Evolutionary conservation across 768 basidiomycete species (phyloP).

Genomic region (Tricholoma hemisulphureum): DNA sequence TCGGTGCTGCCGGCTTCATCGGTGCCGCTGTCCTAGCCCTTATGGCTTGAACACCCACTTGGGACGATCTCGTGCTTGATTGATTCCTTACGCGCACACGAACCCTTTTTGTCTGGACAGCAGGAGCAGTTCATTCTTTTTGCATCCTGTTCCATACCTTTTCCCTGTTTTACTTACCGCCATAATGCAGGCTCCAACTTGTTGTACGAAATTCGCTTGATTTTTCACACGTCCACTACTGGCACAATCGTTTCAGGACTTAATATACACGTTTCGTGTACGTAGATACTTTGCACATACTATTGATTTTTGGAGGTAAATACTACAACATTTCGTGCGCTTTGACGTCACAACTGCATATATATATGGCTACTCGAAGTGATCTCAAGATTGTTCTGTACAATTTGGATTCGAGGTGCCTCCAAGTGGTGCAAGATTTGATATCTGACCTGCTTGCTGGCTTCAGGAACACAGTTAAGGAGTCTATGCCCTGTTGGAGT

Average conservation of each 20-base stretch:
- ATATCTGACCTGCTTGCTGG: too few relatives aligned
- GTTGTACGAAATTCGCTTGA: neutral
- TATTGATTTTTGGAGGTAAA: neutral
- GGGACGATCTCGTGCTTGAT: constrained; percentile 1
- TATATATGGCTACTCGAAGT: too few relatives aligned
- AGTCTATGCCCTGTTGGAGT: too few relatives aligned
- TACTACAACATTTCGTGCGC: too few relatives aligned
- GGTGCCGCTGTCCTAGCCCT: constrained; percentile 46
- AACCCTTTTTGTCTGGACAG: constrained; percentile 52
- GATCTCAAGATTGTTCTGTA: too few relatives aligned
- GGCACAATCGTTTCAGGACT: neutral
- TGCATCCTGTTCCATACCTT: neutral
- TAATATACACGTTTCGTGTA: neutral
- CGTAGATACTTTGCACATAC: neutral
- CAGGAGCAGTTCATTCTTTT: constrained; percentile 44
- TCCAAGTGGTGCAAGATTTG: too few relatives aligned
- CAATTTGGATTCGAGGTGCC: too few relatives aligned
- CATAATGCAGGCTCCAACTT: neutral
- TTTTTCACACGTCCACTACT: neutral
- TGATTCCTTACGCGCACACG: constrained; percentile 4
- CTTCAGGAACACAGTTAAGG: too few relatives aligned
- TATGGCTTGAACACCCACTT: constrained; percentile 31
- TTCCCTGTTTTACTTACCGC: neutral
- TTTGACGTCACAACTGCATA: too few relatives aligned
- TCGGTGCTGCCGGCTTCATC: constrained; percentile 42